These are phyloP conservation scores for Conticribra weissflogii DNA, from an alignment of 108 stramenopile species.

Conservation along the genomic window DNA sequence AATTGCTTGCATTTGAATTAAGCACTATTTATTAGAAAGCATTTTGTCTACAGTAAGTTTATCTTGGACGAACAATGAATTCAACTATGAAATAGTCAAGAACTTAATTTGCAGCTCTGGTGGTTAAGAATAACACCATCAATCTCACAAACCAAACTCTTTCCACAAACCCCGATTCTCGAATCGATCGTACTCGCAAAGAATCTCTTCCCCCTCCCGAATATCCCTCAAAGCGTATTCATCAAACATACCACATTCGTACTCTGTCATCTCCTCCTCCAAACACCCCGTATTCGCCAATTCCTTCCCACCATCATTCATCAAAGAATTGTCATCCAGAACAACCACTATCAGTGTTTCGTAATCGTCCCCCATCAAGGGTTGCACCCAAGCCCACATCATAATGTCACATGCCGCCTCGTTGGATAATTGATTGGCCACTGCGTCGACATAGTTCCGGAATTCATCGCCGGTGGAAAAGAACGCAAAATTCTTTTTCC, in stretches of 20 bases:
- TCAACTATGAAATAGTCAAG: too few species aligned
- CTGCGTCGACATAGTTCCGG: slow-evolving; percentile 2
- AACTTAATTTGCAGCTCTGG: too few species aligned
- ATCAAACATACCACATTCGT: background rate
- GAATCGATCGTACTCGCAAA: background rate
- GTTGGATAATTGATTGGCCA: too few species aligned
- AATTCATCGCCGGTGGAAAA: slow-evolving; percentile 3
- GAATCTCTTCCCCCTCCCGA: slow-evolving; percentile 10
- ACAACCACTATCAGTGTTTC: background rate
- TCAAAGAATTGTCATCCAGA: background rate
- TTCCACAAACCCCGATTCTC: background rate
- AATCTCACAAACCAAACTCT: background rate
- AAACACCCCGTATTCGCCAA: background rate
- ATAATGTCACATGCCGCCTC: slow-evolving; percentile 14
- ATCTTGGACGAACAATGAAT: too few species aligned
- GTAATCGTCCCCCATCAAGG: background rate
- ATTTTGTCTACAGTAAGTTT: too few species aligned
- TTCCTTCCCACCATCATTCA: slow-evolving; percentile 5
- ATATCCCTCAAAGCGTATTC: slow-evolving; percentile 12
- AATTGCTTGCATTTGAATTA: too few species aligned
- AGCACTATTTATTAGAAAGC: too few species aligned
- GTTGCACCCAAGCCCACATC: slow-evolving; percentile 11
- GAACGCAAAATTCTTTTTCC: background rate
- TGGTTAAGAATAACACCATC: too few species aligned
- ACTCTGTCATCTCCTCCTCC: background rate